These are phyloP conservation scores for Albizia julibrissin DNA, from an alignment of 306 rosid genomes.

Conservation along the genomic window DNA sequence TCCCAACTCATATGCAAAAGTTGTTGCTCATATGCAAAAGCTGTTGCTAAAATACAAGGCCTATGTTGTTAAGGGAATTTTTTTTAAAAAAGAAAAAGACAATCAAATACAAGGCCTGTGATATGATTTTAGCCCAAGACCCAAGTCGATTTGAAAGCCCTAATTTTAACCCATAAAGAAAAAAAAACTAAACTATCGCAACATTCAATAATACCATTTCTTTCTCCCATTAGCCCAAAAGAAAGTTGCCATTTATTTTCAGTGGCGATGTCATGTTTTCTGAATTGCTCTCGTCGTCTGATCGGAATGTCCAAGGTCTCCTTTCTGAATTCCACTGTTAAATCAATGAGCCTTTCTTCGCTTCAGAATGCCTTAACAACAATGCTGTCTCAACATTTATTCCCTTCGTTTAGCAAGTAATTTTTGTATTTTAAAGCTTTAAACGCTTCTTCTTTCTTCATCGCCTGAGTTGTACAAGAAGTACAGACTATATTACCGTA, in stretches of 20 bases:
- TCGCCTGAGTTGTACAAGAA: background rate
- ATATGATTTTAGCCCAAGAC: too few relatives aligned
- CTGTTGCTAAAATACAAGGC: too few relatives aligned
- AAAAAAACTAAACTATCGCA: too few relatives aligned
- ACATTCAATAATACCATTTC: background rate
- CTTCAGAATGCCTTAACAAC: constrained; percentile 19
- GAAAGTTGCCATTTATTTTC: background rate
- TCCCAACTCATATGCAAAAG: too few relatives aligned
- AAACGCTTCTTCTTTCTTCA: background rate
- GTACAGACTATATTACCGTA: too few relatives aligned
- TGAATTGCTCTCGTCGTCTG: constrained; percentile 27
- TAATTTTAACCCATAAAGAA: background rate
- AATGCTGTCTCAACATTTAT: background rate
- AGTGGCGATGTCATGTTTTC: constrained; percentile 13
- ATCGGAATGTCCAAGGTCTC: background rate
- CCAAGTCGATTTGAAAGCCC: too few relatives aligned
- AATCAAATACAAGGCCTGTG: too few relatives aligned
- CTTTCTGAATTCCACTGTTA: constrained; percentile 24
- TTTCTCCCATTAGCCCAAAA: background rate
- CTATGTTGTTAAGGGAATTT: too few relatives aligned
- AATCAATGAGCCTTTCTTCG: constrained; percentile 5
- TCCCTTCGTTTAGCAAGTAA: constrained; percentile 25
- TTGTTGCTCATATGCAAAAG: too few relatives aligned
- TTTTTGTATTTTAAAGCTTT: background rate
- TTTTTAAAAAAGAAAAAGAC: too few relatives aligned